Evolutionary conservation across 225 moss, liverwort and hornwort genomes (phyloP).

Genomic region (Bryum argenteum): DNA sequence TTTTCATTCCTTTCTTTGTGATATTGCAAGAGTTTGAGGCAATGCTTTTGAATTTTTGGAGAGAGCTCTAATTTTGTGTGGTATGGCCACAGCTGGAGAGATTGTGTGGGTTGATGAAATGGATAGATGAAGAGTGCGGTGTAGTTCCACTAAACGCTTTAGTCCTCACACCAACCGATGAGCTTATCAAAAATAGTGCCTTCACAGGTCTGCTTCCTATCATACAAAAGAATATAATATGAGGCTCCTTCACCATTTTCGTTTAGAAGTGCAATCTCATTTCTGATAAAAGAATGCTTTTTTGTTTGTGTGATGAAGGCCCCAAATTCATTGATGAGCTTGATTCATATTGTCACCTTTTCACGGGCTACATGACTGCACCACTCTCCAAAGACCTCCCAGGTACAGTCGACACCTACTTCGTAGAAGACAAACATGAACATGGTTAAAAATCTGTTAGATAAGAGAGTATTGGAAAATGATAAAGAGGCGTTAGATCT

Average conservation of each 20-base stretch:
- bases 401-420: conserved; percentile 46
- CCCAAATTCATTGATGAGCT: conserved; percentile 75
- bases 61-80: conserved; percentile 10
- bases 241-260: no score
- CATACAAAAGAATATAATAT: no score
- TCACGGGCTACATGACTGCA: conserved; percentile 73
- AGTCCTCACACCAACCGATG: conserved; percentile 68
- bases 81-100: conserved; percentile 65
- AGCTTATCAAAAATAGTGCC: conserved; percentile 65
- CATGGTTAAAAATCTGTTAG: no score
- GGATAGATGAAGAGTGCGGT: conserved; percentile 95
- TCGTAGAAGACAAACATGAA: background rate
- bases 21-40: no score
- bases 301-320: conserved; percentile 43
- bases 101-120: conserved; percentile 83
- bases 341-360: conserved; percentile 91
- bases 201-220: conserved; percentile 63
- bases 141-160: conserved; percentile 79
- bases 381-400: conserved; percentile 77
- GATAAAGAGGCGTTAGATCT: no score
- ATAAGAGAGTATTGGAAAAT: no score
- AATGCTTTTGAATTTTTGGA: no score
- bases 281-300: background rate
- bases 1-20: no score
- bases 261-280: no score